Evolutionary conservation across 495 filamentous ascomycete species (phyloP).

Genomic region (Hypoxylon lenormandii): DNA sequence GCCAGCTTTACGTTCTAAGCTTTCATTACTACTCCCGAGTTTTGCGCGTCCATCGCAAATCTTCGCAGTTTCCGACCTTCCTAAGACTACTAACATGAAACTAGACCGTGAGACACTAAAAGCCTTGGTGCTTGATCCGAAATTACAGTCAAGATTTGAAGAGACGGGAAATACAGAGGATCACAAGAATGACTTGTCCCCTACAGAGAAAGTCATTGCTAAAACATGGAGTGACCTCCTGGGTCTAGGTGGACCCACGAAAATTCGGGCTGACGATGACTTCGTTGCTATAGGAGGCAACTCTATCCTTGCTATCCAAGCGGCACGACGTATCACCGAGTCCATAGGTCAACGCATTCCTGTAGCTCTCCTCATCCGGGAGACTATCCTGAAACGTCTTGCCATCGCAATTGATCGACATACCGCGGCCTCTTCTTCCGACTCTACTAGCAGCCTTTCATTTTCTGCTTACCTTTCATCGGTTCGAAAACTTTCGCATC

Average conservation of each 20-base stretch:
- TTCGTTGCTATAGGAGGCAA: constrained; percentile 45
- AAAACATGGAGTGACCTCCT: constrained; percentile 20
- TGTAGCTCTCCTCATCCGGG: constrained; percentile 13
- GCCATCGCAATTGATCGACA: constrained; percentile 15
- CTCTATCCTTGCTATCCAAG: constrained; percentile 40
- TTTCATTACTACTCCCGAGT: constrained; percentile 29
- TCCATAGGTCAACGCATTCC: constrained; percentile 16
- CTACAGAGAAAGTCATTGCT: constrained; percentile 11
- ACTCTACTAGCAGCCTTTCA: constrained; percentile 2
- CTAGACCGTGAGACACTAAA: constrained; percentile 40
- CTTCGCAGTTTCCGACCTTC: constrained; percentile 36
- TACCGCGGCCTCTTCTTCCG: neutral
- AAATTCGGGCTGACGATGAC: constrained; percentile 23
- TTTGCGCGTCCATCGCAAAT: constrained; percentile 42
- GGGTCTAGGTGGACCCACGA: constrained; percentile 6
- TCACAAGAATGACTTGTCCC: neutral
- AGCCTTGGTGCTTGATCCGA: neutral
- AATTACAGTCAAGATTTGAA: neutral
- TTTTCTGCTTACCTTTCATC: constrained; percentile 1
- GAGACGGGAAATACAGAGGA: neutral
- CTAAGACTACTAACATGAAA: constrained; percentile 42
- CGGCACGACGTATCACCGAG: constrained; percentile 19
- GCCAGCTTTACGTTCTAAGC: constrained; percentile 1
- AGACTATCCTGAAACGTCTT: constrained; percentile 11
- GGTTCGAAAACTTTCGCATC: constrained; percentile 8